Evolutionary conservation across 2,329 filamentous ascomycete genomes (phyloP).

Genomic region (Colletotrichum euphorbiae): DNA sequence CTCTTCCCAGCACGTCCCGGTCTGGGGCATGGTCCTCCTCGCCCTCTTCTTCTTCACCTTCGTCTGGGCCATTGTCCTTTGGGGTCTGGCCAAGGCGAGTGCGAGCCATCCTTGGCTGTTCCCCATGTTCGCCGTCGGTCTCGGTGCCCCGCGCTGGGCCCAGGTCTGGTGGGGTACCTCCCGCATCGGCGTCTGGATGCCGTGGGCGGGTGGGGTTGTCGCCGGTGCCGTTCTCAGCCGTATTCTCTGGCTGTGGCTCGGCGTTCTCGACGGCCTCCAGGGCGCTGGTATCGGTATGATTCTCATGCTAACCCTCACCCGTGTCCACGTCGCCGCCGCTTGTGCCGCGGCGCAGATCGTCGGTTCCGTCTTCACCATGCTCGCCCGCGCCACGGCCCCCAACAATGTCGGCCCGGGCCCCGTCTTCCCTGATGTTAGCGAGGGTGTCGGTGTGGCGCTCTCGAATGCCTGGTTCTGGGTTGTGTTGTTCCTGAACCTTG

Average conservation of each 20-base stretch:
- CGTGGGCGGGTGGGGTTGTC: constrained; percentile 69
- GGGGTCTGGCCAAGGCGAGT: constrained; percentile 63
- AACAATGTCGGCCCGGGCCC: constrained; percentile 70
- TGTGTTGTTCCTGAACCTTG: constrained; percentile 66
- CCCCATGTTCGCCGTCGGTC: constrained; percentile 74
- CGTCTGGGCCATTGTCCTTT: constrained; percentile 67
- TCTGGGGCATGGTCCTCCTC: constrained; percentile 68
- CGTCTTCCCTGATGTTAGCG: constrained; percentile 71
- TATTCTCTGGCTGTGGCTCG: constrained; percentile 71
- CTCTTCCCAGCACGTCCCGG: constrained; percentile 64
- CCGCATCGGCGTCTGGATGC: constrained; percentile 70
- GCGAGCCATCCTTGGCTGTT: constrained; percentile 75
- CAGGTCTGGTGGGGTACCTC: constrained; percentile 76
- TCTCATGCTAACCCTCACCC: constrained; percentile 72
- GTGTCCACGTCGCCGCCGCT: constrained; percentile 73
- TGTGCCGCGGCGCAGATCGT: constrained; percentile 71
- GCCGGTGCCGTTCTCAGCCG: constrained; percentile 66
- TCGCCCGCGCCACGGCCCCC: constrained; percentile 69
- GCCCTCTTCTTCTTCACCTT: constrained; percentile 65
- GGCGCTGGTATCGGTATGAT: constrained; percentile 77
- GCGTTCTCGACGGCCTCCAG: constrained; percentile 73
- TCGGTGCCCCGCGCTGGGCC: constrained; percentile 74
- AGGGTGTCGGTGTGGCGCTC: constrained; percentile 57
- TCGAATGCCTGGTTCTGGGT: constrained; percentile 71
- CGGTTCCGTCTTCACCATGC: constrained; percentile 71